A percentile compares a stretch with the other conserved stretches of the same genome.
These are phyloP conservation scores for Macrophomina phaseolina DNA, from an alignment of 2,329 filamentous ascomycete species.

Conservation along the genomic window DNA sequence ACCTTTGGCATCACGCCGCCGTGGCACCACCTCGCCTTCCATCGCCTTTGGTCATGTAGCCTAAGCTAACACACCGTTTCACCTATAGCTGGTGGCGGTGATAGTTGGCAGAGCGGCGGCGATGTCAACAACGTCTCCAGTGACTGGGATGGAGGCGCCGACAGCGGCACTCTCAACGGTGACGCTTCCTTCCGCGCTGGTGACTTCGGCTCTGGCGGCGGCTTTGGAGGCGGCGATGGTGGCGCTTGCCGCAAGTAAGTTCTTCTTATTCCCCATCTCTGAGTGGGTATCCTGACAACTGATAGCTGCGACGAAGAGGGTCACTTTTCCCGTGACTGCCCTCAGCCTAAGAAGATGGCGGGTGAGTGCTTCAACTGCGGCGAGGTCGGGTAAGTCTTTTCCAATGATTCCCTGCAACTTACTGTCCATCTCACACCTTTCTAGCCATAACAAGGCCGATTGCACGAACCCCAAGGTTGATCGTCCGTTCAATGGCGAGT, in stretches of 20 bases:
- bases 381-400: conserved; percentile 52
- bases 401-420: conserved; percentile 24
- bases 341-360: conserved; percentile 48
- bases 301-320: conserved; percentile 49
- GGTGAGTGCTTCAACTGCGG: conserved; percentile 67
- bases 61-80: neutral
- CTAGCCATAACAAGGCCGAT: conserved; percentile 67
- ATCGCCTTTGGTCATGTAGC: neutral
- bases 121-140: neutral
- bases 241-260: conserved; percentile 28
- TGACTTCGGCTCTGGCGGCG: conserved; percentile 8
- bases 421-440: neutral
- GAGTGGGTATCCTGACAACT: conserved; percentile 35
- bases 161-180: conserved; percentile 3
- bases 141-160: neutral
- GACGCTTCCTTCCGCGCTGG: conserved; percentile 6
- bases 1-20: neutral
- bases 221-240: conserved; percentile 8
- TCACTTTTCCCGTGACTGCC: conserved; percentile 58
- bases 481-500: conserved; percentile 61
- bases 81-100: neutral
- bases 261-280: neutral
- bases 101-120: neutral
- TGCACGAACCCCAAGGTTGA: conserved; percentile 63
- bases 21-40: neutral